phyloP scores from a whole-genome alignment of 169 alveolate species.

The Sarcocystis neurona region DNA sequence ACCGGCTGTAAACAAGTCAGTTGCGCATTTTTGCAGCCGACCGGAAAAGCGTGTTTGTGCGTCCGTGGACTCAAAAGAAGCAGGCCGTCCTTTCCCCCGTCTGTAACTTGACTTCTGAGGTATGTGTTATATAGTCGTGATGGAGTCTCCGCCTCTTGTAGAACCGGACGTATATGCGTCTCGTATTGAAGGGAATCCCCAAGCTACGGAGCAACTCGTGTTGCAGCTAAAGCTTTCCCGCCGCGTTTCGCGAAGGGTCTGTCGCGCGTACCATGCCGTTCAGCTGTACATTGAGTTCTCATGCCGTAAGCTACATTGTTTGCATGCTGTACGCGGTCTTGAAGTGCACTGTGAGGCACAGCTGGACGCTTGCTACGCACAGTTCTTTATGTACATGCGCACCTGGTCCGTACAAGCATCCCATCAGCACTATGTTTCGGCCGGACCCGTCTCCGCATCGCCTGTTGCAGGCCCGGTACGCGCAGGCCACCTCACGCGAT shows the following conservation, averaged over 20 bases:
- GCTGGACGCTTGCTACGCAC: too few relatives aligned
- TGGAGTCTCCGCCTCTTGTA: neutral
- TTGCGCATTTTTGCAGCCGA: neutral
- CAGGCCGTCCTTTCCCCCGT: too few relatives aligned
- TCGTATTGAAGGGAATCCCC: neutral
- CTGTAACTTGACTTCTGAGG: too few relatives aligned
- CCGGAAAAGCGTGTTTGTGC: neutral
- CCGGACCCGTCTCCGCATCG: neutral
- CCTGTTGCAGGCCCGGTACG: slow-evolving; percentile 41
- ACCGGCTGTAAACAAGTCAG: neutral
- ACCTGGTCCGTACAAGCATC: slow-evolving; percentile 59
- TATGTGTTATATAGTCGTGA: neutral
- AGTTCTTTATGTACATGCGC: neutral
- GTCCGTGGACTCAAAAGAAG: too few relatives aligned
- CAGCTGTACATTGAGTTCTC: neutral
- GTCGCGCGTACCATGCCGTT: neutral
- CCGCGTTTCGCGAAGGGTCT: neutral
- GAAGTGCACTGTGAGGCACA: too few relatives aligned
- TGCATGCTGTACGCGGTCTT: neutral
- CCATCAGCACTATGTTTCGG: slow-evolving; percentile 31
- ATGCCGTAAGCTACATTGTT: neutral
- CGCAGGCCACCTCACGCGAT: slow-evolving; percentile 40
- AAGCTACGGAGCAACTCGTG: too few relatives aligned
- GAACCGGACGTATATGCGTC: neutral
- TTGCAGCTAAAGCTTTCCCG: neutral